Conservation (phyloP, 805 yeast genomes). For the Cyberlindnera maclurae region DNA sequence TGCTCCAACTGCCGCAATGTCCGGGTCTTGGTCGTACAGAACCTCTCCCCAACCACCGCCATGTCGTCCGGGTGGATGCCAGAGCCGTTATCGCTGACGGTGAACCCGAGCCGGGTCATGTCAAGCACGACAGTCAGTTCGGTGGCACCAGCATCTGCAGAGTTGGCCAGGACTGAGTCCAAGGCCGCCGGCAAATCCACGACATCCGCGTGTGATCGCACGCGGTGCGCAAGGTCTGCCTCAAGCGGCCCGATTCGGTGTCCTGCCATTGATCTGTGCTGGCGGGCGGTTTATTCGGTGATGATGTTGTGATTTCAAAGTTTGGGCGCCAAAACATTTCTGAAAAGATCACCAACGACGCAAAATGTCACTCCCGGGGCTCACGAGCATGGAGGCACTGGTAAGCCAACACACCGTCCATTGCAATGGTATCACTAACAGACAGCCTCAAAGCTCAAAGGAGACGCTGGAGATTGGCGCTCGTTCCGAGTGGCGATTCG, state of each 20-base stretch:
- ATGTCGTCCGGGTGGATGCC: slow-evolving; percentile 55
- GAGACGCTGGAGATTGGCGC: slow-evolving; percentile 22
- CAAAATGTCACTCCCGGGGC: slow-evolving; percentile 16
- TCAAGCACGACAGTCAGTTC: slow-evolving; percentile 31
- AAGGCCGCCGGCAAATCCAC: slow-evolving; percentile 34
- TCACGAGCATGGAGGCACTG: slow-evolving; percentile 1
- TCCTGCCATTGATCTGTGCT: neutral
- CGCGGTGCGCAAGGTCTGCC: slow-evolving; percentile 8
- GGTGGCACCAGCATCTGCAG: slow-evolving; percentile 47
- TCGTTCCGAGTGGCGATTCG: slow-evolving; percentile 69
- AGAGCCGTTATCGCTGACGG: slow-evolving; percentile 60
- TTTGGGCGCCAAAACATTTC: neutral
- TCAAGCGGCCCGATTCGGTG: slow-evolving; percentile 3
- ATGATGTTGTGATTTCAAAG: neutral
- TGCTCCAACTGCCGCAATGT: slow-evolving; percentile 30
- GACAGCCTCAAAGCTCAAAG: neutral
- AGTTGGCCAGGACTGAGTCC: slow-evolving; percentile 45
- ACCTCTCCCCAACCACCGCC: slow-evolving; percentile 35
- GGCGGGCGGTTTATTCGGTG: neutral
- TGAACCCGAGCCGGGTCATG: slow-evolving; percentile 26
- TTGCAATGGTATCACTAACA: neutral
- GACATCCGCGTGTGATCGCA: slow-evolving; percentile 20
- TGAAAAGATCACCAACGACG: neutral
- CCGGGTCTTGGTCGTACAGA: slow-evolving; percentile 50
- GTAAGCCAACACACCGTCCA: slow-evolving; percentile 2